Conservation (phyloP, 345 rosid species). For the Arabidopsis thaliana region DNA sequence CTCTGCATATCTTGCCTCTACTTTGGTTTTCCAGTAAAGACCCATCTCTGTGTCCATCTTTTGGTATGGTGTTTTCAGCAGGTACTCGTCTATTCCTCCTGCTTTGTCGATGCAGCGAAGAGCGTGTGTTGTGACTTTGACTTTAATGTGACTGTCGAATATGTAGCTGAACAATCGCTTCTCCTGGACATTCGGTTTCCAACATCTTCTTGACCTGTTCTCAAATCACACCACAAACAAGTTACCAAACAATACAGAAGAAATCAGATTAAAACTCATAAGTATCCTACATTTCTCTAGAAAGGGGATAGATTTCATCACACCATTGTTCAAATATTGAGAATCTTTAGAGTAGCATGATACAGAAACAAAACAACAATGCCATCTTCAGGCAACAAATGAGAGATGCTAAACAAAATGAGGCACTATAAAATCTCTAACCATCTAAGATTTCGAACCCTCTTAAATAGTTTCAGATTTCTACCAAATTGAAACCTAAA, state of each 20-base stretch:
- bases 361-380: conserved; percentile 22
- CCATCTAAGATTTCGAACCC: neutral
- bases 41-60: conserved; percentile 97
- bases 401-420: neutral
- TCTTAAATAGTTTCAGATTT: neutral
- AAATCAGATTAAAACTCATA: conserved; percentile 4
- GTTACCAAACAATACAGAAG: conserved; percentile 21
- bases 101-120: conserved; percentile 98
- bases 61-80: conserved; percentile 89
- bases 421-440: neutral
- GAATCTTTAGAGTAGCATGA: neutral
- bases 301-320: conserved; percentile 4
- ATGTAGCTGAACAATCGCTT: conserved; percentile 93
- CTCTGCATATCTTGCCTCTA: conserved; percentile 86
- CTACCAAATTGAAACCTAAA: conserved; percentile 4
- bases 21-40: conserved; percentile 86
- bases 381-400: neutral
- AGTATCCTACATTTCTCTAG: neutral
- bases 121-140: conserved; percentile 92
- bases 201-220: conserved; percentile 71
- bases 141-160: conserved; percentile 82
- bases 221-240: conserved; percentile 24
- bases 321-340: neutral
- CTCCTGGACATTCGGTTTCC: conserved; percentile 96
- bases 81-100: conserved; percentile 97